Evolutionary conservation across 2,329 filamentous ascomycete genomes (phyloP).

Genomic region (Exophiala lecanii-corni): DNA sequence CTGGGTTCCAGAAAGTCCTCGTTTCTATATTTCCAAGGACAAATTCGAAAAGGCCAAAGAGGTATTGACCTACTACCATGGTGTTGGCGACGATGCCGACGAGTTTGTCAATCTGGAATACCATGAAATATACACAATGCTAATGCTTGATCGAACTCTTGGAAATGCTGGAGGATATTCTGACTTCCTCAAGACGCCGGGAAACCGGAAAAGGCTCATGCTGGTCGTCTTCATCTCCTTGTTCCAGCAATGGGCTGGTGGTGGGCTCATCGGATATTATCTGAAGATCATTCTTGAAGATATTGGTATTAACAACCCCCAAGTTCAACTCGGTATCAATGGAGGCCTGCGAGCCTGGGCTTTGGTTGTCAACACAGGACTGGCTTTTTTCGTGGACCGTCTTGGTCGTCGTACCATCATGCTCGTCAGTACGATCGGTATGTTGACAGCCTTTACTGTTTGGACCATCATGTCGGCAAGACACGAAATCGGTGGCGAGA

Average conservation of each 20-base stretch:
- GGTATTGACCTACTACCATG: conserved; percentile 39
- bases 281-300: conserved; percentile 18
- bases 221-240: conserved; percentile 24
- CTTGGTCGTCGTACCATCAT: conserved; percentile 55
- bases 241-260: conserved; percentile 10
- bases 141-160: conserved; percentile 68
- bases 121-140: conserved; percentile 59
- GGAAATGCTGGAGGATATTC: conserved; percentile 55
- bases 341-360: conserved; percentile 56
- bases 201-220: conserved; percentile 27
- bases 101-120: conserved; percentile 65
- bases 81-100: conserved; percentile 41
- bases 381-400: conserved; percentile 52
- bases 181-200: conserved; percentile 21
- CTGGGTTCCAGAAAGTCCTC: conserved; percentile 63
- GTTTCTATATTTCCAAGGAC: conserved; percentile 48
- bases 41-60: background rate
- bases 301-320: conserved; percentile 24
- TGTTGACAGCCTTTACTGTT: conserved; percentile 42
- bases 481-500: conserved; percentile 26
- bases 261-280: conserved; percentile 27
- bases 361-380: conserved; percentile 53
- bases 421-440: conserved; percentile 38
- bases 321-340: conserved; percentile 18
- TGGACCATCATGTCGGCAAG: conserved; percentile 37